Base-by-base conservation (phyloP, 345 rosid genomes). In the Firmiana major region DNA sequence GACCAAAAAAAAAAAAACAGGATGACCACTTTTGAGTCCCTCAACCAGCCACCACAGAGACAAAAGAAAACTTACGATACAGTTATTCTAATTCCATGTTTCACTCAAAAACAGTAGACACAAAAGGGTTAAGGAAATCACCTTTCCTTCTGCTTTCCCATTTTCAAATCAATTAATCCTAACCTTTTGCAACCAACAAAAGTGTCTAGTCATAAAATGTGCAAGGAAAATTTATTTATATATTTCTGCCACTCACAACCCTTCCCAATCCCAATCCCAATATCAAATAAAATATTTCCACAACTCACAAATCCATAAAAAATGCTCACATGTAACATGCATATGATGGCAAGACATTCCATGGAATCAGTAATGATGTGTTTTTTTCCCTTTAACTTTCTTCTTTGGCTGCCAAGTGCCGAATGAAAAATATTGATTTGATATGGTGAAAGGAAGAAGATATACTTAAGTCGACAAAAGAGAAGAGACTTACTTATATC, bases 1-100 rank as follows among this genome's bases (percentile, higher is more conserved):
- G 69, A 63, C 58, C 49, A 11, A 48, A 75, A 31, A 21, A 31
- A 62, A 75, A 63, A 31, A 21, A 31, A 62, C 63, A 63, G 1
- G 31, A 75, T 12, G 3, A 28, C 34, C 28, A 64, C 59, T 38
- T 62, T 28, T 63, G 71, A 71, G 78, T 49, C 78, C 78, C 78
- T 51, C 78, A 63, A 15, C 68, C 71, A 63, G 45, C 71, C 62
- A 75, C 71, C 28, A 34, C 1, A n/a, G 36, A 46, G 78, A 75
- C 78, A 75, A 75, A 45, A 75, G 4, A 31, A 43, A 59, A 59
- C 40, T 38, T 43, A 15, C 24, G 63, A 21, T 57, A 26, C 68
- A 59, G 59, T 34, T 22, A 31, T 31, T 31, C 34, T 31, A 31
- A 13, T 59, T 58, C 67, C 54, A 21, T 24, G 49, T 58, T 57